A percentile compares a stretch with the other conserved stretches of the same genome.
phyloP scores from a whole-genome alignment of 805 yeast species.

The Candida ortonii region DNA sequence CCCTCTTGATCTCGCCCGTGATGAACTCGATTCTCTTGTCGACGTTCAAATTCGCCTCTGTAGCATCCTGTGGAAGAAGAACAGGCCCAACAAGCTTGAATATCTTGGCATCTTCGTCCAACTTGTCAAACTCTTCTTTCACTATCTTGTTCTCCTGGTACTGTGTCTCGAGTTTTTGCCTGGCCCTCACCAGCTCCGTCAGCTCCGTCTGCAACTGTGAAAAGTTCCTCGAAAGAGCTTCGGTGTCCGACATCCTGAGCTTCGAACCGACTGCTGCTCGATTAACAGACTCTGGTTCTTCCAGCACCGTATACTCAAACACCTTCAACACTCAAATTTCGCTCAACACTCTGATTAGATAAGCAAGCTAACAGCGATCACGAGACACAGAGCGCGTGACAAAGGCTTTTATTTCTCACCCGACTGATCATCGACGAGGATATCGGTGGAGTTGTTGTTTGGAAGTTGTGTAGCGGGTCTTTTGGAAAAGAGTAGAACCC shows the following conservation, averaged over 20 bases:
- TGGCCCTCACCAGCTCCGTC: constrained; percentile 57
- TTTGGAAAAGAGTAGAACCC: too few relatives aligned
- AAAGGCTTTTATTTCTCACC: too few relatives aligned
- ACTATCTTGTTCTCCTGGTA: constrained; percentile 92
- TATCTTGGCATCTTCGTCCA: constrained; percentile 65
- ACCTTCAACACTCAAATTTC: too few relatives aligned
- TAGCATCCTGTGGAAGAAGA: constrained; percentile 79
- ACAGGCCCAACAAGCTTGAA: constrained; percentile 92
- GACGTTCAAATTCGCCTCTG: constrained; percentile 82
- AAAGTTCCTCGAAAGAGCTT: constrained; percentile 24
- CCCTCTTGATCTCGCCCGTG: constrained; percentile 68
- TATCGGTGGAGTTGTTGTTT: too few relatives aligned
- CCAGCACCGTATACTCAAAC: too few relatives aligned
- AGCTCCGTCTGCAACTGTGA: constrained; percentile 28
- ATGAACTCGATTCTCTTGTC: constrained; percentile 89
- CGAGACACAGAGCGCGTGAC: too few relatives aligned
- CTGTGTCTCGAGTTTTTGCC: constrained; percentile 91
- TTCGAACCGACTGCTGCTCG: too few relatives aligned
- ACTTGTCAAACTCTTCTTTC: constrained; percentile 64
- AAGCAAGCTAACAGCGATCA: too few relatives aligned
- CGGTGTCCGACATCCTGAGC: constrained; percentile 10
- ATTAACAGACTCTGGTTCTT: too few relatives aligned
- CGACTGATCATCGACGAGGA: too few relatives aligned
- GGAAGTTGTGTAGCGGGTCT: too few relatives aligned
- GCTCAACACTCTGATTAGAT: too few relatives aligned